phyloP scores from a whole-genome alignment of 1,139 yeast species.

The Starmera stellimalicola region DNA sequence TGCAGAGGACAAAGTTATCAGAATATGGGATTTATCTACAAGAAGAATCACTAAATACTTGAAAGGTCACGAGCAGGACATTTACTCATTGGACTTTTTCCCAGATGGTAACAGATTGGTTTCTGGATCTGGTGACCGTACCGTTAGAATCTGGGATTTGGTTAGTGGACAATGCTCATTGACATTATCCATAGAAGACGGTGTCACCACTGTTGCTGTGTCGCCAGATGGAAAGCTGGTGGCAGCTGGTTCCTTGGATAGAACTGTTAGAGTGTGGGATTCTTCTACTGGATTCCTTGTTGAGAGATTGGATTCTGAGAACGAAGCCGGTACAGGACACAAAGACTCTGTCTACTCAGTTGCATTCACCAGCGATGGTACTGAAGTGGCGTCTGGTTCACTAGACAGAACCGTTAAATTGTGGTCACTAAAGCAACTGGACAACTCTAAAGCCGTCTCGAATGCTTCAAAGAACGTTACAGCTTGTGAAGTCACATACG shows the following conservation, averaged over 20 bases:
- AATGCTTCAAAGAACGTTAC: constrained; percentile 32
- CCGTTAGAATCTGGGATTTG: constrained; percentile 95
- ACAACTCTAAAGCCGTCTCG: constrained; percentile 28
- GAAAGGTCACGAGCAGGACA: constrained; percentile 96
- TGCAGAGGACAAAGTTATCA: constrained; percentile 92
- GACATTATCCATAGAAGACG: constrained; percentile 89
- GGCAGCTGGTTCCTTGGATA: constrained; percentile 94
- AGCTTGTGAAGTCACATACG: constrained; percentile 83
- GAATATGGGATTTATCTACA: constrained; percentile 92
- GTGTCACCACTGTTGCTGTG: constrained; percentile 95
- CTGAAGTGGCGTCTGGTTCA: constrained; percentile 90
- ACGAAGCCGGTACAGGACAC: constrained; percentile 84
- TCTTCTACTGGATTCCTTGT: constrained; percentile 87
- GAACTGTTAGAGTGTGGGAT: constrained; percentile 97
- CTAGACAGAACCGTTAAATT: constrained; percentile 92
- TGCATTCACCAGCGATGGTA: constrained; percentile 86
- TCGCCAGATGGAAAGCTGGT: constrained; percentile 91
- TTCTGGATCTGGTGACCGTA: constrained; percentile 94
- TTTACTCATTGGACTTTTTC: constrained; percentile 91
- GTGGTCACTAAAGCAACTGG: constrained; percentile 69
- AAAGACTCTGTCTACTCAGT: constrained; percentile 95
- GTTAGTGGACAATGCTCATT: constrained; percentile 85
- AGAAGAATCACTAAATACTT: constrained; percentile 81
- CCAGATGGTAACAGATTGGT: constrained; percentile 92
- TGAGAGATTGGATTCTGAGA: constrained; percentile 87